These are phyloP conservation scores for Ampelocalamus luodianensis DNA, from an alignment of 176 grass and related monocot species.

Conservation along the genomic window DNA sequence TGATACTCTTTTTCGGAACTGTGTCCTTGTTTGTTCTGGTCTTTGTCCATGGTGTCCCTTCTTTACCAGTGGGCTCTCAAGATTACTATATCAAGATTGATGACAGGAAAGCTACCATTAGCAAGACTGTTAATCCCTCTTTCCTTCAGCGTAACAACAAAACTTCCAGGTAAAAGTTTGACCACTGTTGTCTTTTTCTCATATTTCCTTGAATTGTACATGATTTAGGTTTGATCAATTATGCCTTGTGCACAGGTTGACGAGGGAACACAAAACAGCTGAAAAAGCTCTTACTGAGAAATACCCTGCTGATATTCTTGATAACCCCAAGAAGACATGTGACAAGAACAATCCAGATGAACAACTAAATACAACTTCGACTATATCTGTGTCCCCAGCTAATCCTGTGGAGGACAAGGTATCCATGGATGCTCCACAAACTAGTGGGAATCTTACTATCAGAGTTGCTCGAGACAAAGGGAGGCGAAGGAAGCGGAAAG, in stretches of 20 bases:
- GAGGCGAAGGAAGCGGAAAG: conserved; percentile 59
- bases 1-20: conserved; percentile 59
- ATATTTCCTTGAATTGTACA: conserved; percentile 22
- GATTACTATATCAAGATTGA: conserved; percentile 61
- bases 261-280: conserved; percentile 62
- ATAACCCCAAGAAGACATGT: conserved; percentile 48
- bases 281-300: conserved; percentile 47
- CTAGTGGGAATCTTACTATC: conserved; percentile 69
- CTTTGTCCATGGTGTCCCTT: conserved; percentile 50
- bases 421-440: conserved; percentile 50
- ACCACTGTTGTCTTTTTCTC: background rate
- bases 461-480: conserved; percentile 73
- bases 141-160: conserved; percentile 57
- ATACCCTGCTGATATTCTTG: conserved; percentile 46
- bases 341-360: conserved; percentile 47
- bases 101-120: conserved; percentile 37
- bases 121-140: conserved; percentile 62
- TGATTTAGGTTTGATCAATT: conserved; percentile 39
- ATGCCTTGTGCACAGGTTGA: conserved; percentile 57
- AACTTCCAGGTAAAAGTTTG: conserved; percentile 68
- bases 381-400: conserved; percentile 20
- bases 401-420: conserved; percentile 54
- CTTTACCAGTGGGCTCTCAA: conserved; percentile 42
- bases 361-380: conserved; percentile 48
- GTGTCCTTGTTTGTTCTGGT: conserved; percentile 58